Conservation (phyloP, 2,329 filamentous ascomycete species). For the Waltergamsia citrina region DNA sequence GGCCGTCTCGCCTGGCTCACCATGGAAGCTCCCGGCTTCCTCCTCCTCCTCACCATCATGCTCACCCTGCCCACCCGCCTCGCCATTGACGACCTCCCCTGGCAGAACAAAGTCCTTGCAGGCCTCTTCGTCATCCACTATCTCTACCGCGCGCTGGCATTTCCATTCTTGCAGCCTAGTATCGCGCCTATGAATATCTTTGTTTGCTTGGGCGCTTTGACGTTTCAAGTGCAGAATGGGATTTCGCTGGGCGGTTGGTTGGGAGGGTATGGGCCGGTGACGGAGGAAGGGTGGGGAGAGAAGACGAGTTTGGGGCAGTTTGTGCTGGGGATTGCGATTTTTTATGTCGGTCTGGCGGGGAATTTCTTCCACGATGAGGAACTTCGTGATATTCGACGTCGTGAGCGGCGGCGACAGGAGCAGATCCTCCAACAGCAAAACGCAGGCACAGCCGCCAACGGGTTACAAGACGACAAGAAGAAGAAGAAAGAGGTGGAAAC, state of each 20-base stretch:
- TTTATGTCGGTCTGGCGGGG: constrained; percentile 63
- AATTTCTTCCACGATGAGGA: constrained; percentile 91
- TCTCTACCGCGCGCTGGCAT: constrained; percentile 76
- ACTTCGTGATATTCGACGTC: constrained; percentile 74
- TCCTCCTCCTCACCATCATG: constrained; percentile 74
- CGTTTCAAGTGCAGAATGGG: constrained; percentile 77
- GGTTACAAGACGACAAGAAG: too few species aligned
- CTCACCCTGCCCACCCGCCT: constrained; percentile 51
- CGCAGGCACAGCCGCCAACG: too few species aligned
- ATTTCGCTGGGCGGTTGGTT: constrained; percentile 73
- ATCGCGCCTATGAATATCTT: constrained; percentile 81
- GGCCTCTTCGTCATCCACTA: constrained; percentile 77
- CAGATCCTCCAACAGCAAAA: constrained; percentile 15
- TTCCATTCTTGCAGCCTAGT: constrained; percentile 75
- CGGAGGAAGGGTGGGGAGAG: constrained; percentile 36
- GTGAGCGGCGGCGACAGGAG: constrained; percentile 52
- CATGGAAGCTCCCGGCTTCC: constrained; percentile 76
- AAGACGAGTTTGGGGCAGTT: constrained; percentile 32
- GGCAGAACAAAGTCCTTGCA: constrained; percentile 69
- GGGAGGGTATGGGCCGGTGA: constrained; percentile 66
- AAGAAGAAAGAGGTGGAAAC: constrained; percentile 48
- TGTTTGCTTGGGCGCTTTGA: constrained; percentile 53
- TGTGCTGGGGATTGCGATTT: constrained; percentile 60
- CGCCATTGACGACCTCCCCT: constrained; percentile 53
- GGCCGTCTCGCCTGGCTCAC: constrained; percentile 79